Evolutionary conservation across 495 filamentous ascomycete genomes (phyloP).

Genomic region (Cladorrhinum samala): DNA sequence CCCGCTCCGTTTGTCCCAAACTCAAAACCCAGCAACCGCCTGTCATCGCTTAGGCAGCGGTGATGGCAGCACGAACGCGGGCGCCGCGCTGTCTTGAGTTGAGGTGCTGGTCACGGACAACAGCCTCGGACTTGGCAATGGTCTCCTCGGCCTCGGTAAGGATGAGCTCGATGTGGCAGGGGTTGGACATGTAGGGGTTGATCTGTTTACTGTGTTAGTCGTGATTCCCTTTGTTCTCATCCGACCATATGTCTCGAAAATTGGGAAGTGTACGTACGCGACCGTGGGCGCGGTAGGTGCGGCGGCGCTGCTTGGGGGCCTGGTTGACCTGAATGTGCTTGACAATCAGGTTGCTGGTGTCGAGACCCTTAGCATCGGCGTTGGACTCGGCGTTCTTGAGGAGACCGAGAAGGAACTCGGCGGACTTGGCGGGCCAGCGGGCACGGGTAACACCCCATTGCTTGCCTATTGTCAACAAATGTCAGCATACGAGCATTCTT

Average conservation of each 20-base stretch:
- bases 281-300: constrained; percentile 99
- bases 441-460: constrained; percentile 94
- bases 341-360: constrained; percentile 91
- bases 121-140: constrained; percentile 71
- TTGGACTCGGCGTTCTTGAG: constrained; percentile 99
- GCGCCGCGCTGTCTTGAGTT: constrained; percentile 83
- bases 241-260: neutral
- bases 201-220: constrained; percentile 55
- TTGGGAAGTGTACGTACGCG: constrained; percentile 70
- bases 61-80: constrained; percentile 71
- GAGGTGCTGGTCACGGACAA: constrained; percentile 59
- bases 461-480: constrained; percentile 63
- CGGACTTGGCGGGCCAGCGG: constrained; percentile 98
- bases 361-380: constrained; percentile 97
- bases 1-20: constrained; percentile 13
- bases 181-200: constrained; percentile 99
- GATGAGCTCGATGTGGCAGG: constrained; percentile 99
- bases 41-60: constrained; percentile 55
- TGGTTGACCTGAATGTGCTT: constrained; percentile 99
- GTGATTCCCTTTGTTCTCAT: constrained; percentile 1
- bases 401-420: constrained; percentile 92
- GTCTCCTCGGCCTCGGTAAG: constrained; percentile 92
- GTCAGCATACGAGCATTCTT: constrained; percentile 20
- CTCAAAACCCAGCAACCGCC: constrained; percentile 11
- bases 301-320: constrained; percentile 93